Base-by-base conservation (phyloP, 129 eudicot species). In the Ambrosia artemisiifolia region DNA sequence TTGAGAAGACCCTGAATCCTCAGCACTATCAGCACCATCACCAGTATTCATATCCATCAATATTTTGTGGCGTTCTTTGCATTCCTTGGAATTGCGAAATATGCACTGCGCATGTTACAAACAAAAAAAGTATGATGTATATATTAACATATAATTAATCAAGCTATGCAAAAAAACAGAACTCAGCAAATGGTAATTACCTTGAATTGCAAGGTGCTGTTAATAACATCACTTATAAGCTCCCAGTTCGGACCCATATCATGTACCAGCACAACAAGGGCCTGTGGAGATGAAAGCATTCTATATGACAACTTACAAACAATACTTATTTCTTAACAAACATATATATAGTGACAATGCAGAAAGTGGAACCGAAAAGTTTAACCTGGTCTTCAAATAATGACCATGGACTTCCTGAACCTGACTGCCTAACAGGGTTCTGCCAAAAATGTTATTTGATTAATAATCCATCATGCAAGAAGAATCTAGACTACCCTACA, bases 171-270 rank as follows among this genome's bases (percentile, higher is more conserved):
- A 30, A 60, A 30, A 7, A 53, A 11, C 2, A 28, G 30, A 18
- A 13, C 1, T n/a, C 10, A 1, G 18, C 3, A 34, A 30, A 70
- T 16, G 10, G 43, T 17, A 44, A 20, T 40, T 82, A 87, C 98
- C 96, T 93, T 87, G 73, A 89, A 87, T 73, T 75, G 91, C 84
- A 89, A 82, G 56, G 85, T 85, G 83, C 91, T 85, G 81, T 85
- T 92, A 61, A 89, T 69, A 69, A 88, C 96, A 79, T 92, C 98
- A 80, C 94, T 88, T 24, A 92, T 86, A 69, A 92, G 89, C 90
- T 89, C 98, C 98, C 98, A 92, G 70, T 92, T 86, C 17, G 98
- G 98, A 67, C 98, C 98, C 84, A 92, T 72, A 79, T 88, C 98
- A 87, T 92, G 98, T 18, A 83, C 98, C 56, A 92, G 86, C 73